phyloP scores from a whole-genome alignment of 805 yeast species.

The Debaryomyces prosopidis region DNA sequence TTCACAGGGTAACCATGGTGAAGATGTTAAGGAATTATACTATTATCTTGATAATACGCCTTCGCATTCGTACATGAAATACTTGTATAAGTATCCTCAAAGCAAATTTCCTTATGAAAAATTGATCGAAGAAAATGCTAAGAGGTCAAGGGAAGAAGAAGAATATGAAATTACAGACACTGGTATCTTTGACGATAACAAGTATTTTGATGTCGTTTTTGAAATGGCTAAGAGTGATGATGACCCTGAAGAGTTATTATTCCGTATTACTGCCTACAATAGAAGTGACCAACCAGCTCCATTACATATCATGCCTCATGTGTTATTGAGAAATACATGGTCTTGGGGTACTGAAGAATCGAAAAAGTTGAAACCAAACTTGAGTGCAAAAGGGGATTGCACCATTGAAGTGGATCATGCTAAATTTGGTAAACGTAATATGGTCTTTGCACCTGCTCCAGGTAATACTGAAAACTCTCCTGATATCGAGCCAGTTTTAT shows the following conservation, averaged over 20 bases:
- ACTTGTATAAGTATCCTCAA: conserved; percentile 91
- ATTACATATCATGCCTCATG: conserved; percentile 80
- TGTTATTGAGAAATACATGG: conserved; percentile 88
- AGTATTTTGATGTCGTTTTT: conserved; percentile 83
- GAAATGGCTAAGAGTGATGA: conserved; percentile 87
- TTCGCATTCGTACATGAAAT: conserved; percentile 89
- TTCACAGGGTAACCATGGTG: conserved; percentile 94
- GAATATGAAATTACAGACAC: conserved; percentile 89
- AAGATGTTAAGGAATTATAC: conserved; percentile 85
- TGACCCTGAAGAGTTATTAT: conserved; percentile 76
- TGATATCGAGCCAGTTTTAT: conserved; percentile 72
- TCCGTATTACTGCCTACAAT: conserved; percentile 86
- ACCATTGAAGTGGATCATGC: conserved; percentile 63
- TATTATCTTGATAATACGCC: conserved; percentile 91
- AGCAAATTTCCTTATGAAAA: conserved; percentile 78
- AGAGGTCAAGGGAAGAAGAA: conserved; percentile 62
- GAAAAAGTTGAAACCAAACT: conserved; percentile 47
- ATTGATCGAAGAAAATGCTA: conserved; percentile 64
- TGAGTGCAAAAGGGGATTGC: conserved; percentile 40
- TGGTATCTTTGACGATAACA: conserved; percentile 66
- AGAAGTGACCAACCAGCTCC: conserved; percentile 86
- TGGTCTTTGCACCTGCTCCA: conserved; percentile 82
- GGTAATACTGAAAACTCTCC: conserved; percentile 57
- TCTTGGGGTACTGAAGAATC: conserved; percentile 73
- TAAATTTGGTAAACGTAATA: conserved; percentile 64